Percentiles rank a stretch among this genome's conserved stretches.
phyloP scores from a whole-genome alignment of 2,329 filamentous ascomycete genomes.

The Paecilomyces formosus region DNA sequence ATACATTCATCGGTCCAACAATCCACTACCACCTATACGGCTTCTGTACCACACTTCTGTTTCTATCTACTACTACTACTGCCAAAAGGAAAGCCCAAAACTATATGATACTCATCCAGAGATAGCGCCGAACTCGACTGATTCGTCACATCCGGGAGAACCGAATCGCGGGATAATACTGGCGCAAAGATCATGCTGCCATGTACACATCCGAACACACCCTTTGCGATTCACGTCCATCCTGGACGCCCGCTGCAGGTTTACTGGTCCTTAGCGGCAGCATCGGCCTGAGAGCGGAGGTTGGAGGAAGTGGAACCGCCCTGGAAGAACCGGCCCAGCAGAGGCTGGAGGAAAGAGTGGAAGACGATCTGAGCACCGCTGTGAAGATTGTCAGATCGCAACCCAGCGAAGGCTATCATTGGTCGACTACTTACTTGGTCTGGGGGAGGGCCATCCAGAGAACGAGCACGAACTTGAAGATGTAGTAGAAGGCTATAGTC shows the following conservation, averaged over 20 bases:
- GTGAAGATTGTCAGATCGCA: slow-evolving; percentile 7
- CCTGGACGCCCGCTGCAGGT: slow-evolving; percentile 34
- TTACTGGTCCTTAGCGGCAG: slow-evolving; percentile 57
- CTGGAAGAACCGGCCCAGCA: slow-evolving; percentile 87
- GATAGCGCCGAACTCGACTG: slow-evolving; percentile 3
- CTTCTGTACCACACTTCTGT: background rate
- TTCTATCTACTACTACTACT: background rate
- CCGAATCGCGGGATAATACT: slow-evolving; percentile 1
- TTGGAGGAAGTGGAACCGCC: slow-evolving; percentile 70
- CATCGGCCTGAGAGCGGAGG: slow-evolving; percentile 81
- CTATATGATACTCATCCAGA: background rate
- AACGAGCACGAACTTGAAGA: slow-evolving; percentile 97
- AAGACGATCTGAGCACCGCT: slow-evolving; percentile 96
- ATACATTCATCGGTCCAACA: background rate
- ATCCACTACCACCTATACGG: background rate
- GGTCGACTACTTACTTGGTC: slow-evolving; percentile 63
- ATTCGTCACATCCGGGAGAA: slow-evolving; percentile 1
- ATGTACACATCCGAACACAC: background rate
- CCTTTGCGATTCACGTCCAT: slow-evolving; percentile 13
- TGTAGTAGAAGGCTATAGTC: slow-evolving; percentile 79
- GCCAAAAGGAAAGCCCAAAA: background rate
- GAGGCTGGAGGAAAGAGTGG: slow-evolving; percentile 87
- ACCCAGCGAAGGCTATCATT: slow-evolving; percentile 13
- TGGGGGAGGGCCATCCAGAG: slow-evolving; percentile 96
- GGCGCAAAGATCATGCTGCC: background rate